Base-by-base conservation (phyloP, 2,329 filamentous ascomycete species). In the Colletotrichum cereale region DNA sequence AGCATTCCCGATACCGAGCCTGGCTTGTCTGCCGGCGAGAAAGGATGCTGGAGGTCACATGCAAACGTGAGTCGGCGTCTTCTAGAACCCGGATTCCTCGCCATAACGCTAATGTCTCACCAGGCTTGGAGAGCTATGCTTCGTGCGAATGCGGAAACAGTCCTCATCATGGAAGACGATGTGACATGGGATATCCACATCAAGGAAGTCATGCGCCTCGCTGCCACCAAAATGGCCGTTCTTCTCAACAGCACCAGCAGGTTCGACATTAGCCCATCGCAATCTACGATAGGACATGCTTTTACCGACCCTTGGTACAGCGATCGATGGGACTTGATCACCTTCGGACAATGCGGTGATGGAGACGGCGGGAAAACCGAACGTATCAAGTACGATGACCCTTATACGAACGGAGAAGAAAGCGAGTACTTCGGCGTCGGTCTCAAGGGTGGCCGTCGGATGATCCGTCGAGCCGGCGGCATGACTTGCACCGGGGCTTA, bases 81-180 rank as follows among this genome's bases (percentile, higher is more conserved):
- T 50, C 14, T 21, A 29, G 7, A 38, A 29, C 14, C 18, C 14
- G n/a, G 21, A 8, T 14, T 16, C 50, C 24, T 40, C 16, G 42
- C 2, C 36, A 29, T n/a, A 26, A 26, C 53, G 38, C 58, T 67
- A n/a, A 67, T 26, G 42, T 16, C 3, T 11, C 21, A 58, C 21
- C 52, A 79, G 77, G 74, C 79, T 36, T 79, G 78, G 78, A 67
- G 70, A 31, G 69, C 76, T 18, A 75, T 76, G 68, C 73, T 79
- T 26, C 68, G 74, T 16, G 63, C 71, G 31, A 74, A 73, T 44
- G 50, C 70, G 26, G 66, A 74, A n/a, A 72, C 76, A 6, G 68
- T 77, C 47, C 64, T 79, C 26, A 73, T 79, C 55, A 65, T 79
- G 29, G 78, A 79, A 50, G 77, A 77, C 36, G 78, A 79, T 64